phyloP scores from a whole-genome alignment of 768 basidiomycete species.

The Albatrellus ellisii region DNA sequence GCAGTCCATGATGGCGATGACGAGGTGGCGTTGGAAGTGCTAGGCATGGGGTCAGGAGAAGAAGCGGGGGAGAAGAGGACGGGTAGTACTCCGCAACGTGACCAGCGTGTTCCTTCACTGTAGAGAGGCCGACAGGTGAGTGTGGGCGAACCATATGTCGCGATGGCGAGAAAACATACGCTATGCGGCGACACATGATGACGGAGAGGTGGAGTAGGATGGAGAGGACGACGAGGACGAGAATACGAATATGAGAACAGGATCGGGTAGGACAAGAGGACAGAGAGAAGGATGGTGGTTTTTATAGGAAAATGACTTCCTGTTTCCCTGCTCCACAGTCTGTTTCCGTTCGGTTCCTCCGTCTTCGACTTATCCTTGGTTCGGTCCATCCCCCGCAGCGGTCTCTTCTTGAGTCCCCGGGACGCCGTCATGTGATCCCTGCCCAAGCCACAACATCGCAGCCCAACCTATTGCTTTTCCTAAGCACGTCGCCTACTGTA shows the following conservation, averaged over 20 bases:
- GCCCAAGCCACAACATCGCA: no score
- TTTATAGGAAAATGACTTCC: no score
- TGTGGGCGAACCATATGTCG: slow-evolving; percentile 4
- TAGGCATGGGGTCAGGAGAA: slow-evolving; percentile 16
- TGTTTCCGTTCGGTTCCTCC: no score
- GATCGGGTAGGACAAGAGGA: no score
- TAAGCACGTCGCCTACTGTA: no score
- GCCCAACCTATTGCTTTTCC: no score
- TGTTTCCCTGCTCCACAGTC: no score
- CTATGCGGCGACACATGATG: slow-evolving; percentile 61
- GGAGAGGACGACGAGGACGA: neutral
- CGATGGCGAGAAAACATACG: slow-evolving; percentile 33
- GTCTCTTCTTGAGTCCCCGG: no score
- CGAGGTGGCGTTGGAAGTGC: slow-evolving; percentile 71
- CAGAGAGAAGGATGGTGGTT: no score
- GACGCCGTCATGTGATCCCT: no score
- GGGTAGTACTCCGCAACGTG: slow-evolving; percentile 45
- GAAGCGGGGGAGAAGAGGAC: neutral
- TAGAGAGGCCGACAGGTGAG: slow-evolving; percentile 7
- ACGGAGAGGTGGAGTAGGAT: neutral
- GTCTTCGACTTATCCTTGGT: no score
- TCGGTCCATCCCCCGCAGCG: no score
- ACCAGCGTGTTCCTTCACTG: slow-evolving; percentile 72
- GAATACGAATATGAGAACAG: neutral
- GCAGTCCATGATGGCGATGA: slow-evolving; percentile 68